Base-by-base conservation (phyloP, 768 basidiomycete genomes). In the Neoboletus magnificus region DNA sequence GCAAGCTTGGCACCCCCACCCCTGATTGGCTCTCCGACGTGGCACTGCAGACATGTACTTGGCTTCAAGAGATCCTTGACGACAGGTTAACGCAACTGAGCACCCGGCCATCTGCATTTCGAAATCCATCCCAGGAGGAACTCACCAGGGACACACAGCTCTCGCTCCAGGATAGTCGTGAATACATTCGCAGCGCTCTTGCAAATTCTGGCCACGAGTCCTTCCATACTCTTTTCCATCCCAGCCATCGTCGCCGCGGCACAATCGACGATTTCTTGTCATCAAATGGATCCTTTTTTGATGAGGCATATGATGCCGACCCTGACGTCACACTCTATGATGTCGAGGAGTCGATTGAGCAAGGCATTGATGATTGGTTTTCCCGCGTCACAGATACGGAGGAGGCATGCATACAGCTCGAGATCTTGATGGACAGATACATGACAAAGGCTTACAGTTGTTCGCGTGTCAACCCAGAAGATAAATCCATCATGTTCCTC, bases 401-500 rank as follows among this genome's bases (percentile, higher is more conserved):
- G 5, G 35, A 35, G 13, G 35, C 35, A 16, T 35, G 35, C 35
- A 18, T 6, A 37, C 36, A 37, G 36, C 36, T 37, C 36, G 36
- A 37, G 18, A 16, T 18, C 13, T n/a, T 37, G 18, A 37, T 37
- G 36, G 36, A 37, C n/a, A 18, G 9, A 18, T 37, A n/a, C 18
- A 37, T 37, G 36, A 37, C n/a, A 1, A 37, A 37, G 36, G 36
- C 36, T 9, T 18, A 18, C 16, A 37, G 1, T 16, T 3, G 18
- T 1, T 18, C 18, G 36, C 18, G 18, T n/a, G 7, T 18, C 36
- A 37, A 37, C 9, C 18, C 75, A n/a, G 76, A 79, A 52, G 55
- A 67, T 35, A 36, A 60, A 4, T 79, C 78, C 0, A 53, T 74
- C 7, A 74, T 79, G 69, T 55, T 80, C 29, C 62, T 82, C 42